Evolutionary conservation across 169 alveolate genomes (phyloP).

Genomic region (Plasmodium ovale): DNA sequence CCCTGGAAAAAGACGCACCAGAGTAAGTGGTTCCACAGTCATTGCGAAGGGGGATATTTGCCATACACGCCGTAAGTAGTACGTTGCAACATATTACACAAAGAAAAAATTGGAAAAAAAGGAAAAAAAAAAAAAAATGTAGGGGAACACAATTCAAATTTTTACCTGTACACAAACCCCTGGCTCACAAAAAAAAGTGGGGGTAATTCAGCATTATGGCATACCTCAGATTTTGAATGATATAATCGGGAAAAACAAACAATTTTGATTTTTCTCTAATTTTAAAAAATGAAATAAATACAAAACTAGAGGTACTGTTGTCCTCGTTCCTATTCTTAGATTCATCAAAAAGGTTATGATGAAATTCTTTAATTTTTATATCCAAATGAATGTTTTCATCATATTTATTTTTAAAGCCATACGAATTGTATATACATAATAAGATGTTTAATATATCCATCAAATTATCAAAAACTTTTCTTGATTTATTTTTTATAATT

Average conservation of each 20-base stretch:
- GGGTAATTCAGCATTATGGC: conserved; percentile 68
- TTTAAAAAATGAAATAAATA: conserved; percentile 58
- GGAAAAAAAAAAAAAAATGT: too few relatives aligned
- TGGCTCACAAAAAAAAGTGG: conserved; percentile 24
- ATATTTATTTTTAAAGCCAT: conserved; percentile 43
- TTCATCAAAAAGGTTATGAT: conserved; percentile 2
- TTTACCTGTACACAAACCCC: too few relatives aligned
- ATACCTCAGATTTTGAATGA: conserved; percentile 53
- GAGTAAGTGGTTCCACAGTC: too few relatives aligned
- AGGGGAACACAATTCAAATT: too few relatives aligned
- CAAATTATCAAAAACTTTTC: conserved; percentile 44
- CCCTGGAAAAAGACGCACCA: too few relatives aligned
- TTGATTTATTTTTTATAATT: conserved; percentile 38
- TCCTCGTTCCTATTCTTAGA: not conserved
- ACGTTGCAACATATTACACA: too few relatives aligned
- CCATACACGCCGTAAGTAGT: too few relatives aligned
- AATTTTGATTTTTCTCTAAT: conserved; percentile 41
- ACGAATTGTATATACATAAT: conserved; percentile 54
- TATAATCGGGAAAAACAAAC: conserved; percentile 55
- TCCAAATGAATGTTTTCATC: conserved; percentile 18
- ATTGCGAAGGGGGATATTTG: too few relatives aligned
- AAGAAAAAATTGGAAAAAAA: too few relatives aligned
- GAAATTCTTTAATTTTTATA: conserved; percentile 45
- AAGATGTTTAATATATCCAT: conserved; percentile 69
- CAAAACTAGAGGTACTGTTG: not conserved